Evolutionary conservation across 805 yeast genomes (phyloP), one percentile per base, ranked within the genome.

Genomic region (Wickerhamiella brachini): DNA sequence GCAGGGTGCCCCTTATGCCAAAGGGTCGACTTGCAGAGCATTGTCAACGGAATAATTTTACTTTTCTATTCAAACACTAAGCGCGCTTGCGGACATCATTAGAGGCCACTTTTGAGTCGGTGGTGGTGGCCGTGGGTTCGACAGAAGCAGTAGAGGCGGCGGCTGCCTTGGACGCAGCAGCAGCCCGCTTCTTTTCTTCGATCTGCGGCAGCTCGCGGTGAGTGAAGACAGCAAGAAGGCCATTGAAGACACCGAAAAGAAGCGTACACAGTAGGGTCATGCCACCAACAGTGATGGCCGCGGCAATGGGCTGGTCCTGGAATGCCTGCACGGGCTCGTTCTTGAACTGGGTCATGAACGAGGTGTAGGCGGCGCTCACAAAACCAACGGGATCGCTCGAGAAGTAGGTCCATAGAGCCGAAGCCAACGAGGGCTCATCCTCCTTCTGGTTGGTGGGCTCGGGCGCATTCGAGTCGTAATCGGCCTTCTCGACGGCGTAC

Each of bases 241-340:
- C 54, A 49, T 53, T 60, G 49, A 63, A 24, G 24, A 62, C 24
- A 18, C 68, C 66, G 48, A 62, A 58, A 24, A 61, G 39, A 10
- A 60, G 46, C 17, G 62, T 58, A 10, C 62, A 44, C 29, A 61
- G 46, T 12, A 59, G 50, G 24, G 56, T 50, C 31, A 58, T 45
- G n/a, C 57, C 57, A 18, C 59, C 55, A 13, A 59, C 62, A 17
- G 63, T 56, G 9, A 64, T 58, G 9, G 60, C 61, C 1, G 68
- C 64, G 12, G 63, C 62, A 21, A 62, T 57, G n/a, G 74, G 74
- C 59, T 58, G 67, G 56, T 57, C 53, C 46, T 54, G 50, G 49
- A 69, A 41, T 10, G 72, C 68, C 21, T 51, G 58, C 38, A 58
- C 51, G 39, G 69, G 68, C 53, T 63, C 62, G 13, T 47, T 50